These are phyloP conservation scores for Albophoma yamanashiensis DNA, from an alignment of 2,329 filamentous ascomycete species.

Conservation along the genomic window DNA sequence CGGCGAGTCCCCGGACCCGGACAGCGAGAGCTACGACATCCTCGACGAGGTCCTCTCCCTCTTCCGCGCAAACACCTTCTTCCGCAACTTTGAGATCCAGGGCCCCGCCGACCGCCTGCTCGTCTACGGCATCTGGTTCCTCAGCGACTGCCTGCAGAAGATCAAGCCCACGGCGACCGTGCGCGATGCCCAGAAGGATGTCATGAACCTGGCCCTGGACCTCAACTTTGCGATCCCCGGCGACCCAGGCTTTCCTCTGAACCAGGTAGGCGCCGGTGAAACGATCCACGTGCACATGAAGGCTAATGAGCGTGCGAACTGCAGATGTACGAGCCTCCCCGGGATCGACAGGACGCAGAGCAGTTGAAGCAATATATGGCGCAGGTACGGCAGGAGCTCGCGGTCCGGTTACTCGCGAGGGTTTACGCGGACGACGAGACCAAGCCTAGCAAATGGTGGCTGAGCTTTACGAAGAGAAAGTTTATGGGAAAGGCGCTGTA, in stretches of 20 bases:
- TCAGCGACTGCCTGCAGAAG: constrained; percentile 82
- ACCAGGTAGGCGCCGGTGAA: no score
- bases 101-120: constrained; percentile 87
- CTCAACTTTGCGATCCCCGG: constrained; percentile 89
- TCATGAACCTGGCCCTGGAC: constrained; percentile 85
- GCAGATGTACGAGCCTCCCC: constrained; percentile 79
- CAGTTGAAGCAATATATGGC: constrained; percentile 78
- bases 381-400: constrained; percentile 89
- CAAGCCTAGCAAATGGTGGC: constrained; percentile 80
- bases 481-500: constrained; percentile 94
- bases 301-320: constrained; percentile 6
- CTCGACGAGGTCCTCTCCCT: constrained; percentile 86
- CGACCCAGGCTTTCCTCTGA: constrained; percentile 84
- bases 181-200: constrained; percentile 56
- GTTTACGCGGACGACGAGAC: constrained; percentile 76
- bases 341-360: constrained; percentile 82
- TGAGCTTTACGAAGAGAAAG: constrained; percentile 98
- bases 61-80: constrained; percentile 97
- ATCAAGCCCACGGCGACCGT: constrained; percentile 64
- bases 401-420: constrained; percentile 67
- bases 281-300: no score
- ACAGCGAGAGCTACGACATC: constrained; percentile 89
- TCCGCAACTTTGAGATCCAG: constrained; percentile 99
- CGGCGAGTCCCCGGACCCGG: constrained; percentile 61
- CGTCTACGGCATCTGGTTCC: constrained; percentile 92